These are phyloP conservation scores for Ehretia macrophylla DNA, from an alignment of 257 asterid species.

Conservation along the genomic window DNA sequence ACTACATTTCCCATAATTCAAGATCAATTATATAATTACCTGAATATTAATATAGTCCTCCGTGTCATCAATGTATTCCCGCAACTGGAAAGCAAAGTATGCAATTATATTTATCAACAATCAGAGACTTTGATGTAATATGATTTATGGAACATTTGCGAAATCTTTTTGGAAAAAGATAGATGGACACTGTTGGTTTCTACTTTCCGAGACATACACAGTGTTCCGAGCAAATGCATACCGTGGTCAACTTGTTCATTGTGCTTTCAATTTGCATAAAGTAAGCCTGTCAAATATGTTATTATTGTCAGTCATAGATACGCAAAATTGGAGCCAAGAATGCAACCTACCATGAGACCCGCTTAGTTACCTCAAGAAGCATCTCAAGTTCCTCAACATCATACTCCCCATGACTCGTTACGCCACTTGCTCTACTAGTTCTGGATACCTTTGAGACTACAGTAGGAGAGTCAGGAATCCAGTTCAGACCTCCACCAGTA, in stretches of 20 bases:
- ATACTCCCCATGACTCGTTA: conserved; percentile 43
- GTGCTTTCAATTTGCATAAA: conserved; percentile 91
- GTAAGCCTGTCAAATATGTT: conserved; percentile 58
- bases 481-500: conserved; percentile 32
- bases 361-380: conserved; percentile 70
- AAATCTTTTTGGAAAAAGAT: neutral
- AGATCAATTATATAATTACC: conserved; percentile 34
- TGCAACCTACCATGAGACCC: neutral
- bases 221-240: conserved; percentile 18
- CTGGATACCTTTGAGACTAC: conserved; percentile 46
- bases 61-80: conserved; percentile 88
- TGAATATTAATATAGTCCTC: conserved; percentile 96
- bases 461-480: conserved; percentile 45
- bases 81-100: conserved; percentile 41
- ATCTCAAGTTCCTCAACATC: conserved; percentile 93
- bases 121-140: neutral
- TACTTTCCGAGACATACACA: neutral
- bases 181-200: no score
- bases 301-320: neutral
- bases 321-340: neutral
- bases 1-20: neutral
- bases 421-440: conserved; percentile 48
- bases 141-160: neutral
- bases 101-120: neutral
- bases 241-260: conserved; percentile 72